Evolutionary conservation across 2,329 filamentous ascomycete genomes (phyloP), one percentile per base, ranked within the genome.

Genomic region (Penicillium frequentans): DNA sequence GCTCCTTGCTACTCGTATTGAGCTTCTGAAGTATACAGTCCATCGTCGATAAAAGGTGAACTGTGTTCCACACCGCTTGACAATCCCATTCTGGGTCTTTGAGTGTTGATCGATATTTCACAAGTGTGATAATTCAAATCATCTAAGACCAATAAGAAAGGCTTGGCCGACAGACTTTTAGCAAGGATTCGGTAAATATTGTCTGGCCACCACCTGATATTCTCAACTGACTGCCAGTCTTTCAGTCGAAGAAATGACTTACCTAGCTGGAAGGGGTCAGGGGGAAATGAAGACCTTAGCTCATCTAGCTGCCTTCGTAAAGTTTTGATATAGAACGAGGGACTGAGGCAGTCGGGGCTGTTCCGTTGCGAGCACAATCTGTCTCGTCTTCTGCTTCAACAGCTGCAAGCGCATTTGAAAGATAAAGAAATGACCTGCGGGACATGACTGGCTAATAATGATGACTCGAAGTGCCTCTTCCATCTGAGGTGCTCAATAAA

Each of bases 41-140:
- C 16, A 78, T 59, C 6, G 68, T 61, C 7, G 61, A 61, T 14
- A 68, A 52, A 2, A 78, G 57, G 52, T 71, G 56, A 1, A 77
- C 64, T 3, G 59, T 68, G 29, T 70, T 66, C 16, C 68, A 69
- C 43, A 74, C 72, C 21, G 69, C 69, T n/a, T 69, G 62, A 19
- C 64, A 64, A 57, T 78, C 71, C 75, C 75, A 78, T 3, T 68
- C 70, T 16, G 72, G 74, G 54, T 78, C 72, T 16, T 68, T 58
- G 6, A 77, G 68, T 5, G 68, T 73, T 0, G 71, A 71, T 8
- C 79, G 64, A 23, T 73, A 65, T 48, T 76, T 73, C 43, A 79
- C 61, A 1, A 75, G 59, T 3, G 68, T 71, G n/a, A 75, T 48
- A 33, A 62, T 71, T 6, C 68, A 67, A 26, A 73, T 65, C 47